phyloP scores from a whole-genome alignment of 2,329 filamentous ascomycete genomes.

The Verticillium longisporum region DNA sequence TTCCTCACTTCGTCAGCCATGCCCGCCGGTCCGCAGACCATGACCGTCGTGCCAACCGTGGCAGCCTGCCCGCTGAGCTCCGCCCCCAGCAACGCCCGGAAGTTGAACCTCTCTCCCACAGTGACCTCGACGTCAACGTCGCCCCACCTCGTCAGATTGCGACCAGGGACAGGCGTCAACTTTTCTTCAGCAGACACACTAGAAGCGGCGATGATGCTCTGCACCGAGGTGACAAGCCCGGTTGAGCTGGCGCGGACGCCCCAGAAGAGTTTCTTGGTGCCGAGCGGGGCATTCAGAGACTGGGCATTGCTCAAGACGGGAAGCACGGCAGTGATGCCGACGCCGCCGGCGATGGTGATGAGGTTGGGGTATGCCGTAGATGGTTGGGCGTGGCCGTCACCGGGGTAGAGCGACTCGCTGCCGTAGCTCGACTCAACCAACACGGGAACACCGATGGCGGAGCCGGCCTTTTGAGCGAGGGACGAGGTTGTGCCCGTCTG shows the following conservation, averaged over 20 bases:
- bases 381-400: neutral
- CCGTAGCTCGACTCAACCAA: constrained; percentile 22
- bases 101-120: constrained; percentile 19
- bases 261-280: constrained; percentile 22
- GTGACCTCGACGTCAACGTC: constrained; percentile 19
- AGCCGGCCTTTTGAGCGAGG: constrained; percentile 11
- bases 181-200: neutral
- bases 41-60: constrained; percentile 17
- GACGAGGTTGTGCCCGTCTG: constrained; percentile 16
- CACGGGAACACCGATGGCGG: constrained; percentile 13
- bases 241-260: constrained; percentile 14
- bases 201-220: constrained; percentile 12
- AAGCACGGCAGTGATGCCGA: constrained; percentile 21
- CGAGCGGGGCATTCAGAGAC: constrained; percentile 13
- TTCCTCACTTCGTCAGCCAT: constrained; percentile 23
- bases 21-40: constrained; percentile 19
- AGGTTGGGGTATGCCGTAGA: constrained; percentile 11
- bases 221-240: constrained; percentile 16
- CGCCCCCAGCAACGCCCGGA: constrained; percentile 16
- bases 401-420: constrained; percentile 12
- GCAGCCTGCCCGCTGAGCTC: constrained; percentile 13
- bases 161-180: neutral
- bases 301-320: constrained; percentile 15
- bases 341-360: constrained; percentile 22
- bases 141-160: constrained; percentile 13